Evolutionary conservation across 768 basidiomycete genomes (phyloP).

Genomic region (Solioccasus polychromus): DNA sequence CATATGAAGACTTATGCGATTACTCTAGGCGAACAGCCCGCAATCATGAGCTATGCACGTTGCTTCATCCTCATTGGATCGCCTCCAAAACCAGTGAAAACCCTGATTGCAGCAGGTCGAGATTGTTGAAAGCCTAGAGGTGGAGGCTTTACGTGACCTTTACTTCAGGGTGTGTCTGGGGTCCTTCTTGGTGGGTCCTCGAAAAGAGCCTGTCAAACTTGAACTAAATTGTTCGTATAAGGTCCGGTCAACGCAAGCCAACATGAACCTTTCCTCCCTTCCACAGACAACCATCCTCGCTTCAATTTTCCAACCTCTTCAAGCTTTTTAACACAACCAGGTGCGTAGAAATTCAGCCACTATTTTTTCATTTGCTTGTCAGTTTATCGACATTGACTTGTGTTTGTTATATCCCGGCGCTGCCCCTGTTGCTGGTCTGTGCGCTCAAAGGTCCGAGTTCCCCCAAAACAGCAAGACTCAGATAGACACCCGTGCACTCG

Average conservation of each 20-base stretch:
- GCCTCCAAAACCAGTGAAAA: background rate
- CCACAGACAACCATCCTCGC: constrained; percentile 35
- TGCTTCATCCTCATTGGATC: constrained; percentile 1
- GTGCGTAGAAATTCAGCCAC: constrained; percentile 7
- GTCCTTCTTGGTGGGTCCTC: constrained; percentile 24
- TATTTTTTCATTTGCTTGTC: constrained; percentile 7
- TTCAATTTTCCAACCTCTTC: constrained; percentile 10
- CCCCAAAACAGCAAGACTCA: constrained; percentile 7
- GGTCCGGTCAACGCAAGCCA: constrained; percentile 52
- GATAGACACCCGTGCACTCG: constrained; percentile 6
- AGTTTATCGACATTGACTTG: constrained; percentile 1
- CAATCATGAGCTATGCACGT: constrained; percentile 7
- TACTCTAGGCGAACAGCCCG: constrained; percentile 2
- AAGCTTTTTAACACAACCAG: constrained; percentile 5
- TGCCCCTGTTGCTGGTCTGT: constrained; percentile 33
- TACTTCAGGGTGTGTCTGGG: constrained; percentile 27
- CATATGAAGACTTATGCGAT: constrained; percentile 7
- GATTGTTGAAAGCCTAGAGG: background rate
- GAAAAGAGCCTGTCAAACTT: constrained; percentile 21
- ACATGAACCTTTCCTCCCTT: constrained; percentile 48
- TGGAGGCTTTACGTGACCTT: constrained; percentile 18
- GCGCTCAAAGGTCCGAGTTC: constrained; percentile 21
- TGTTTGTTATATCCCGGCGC: constrained; percentile 8
- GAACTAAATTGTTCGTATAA: constrained; percentile 45
- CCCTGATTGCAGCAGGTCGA: constrained; percentile 2